Base-by-base conservation (phyloP, 345 rosid genomes). In the Xanthoceras sorbifolium region DNA sequence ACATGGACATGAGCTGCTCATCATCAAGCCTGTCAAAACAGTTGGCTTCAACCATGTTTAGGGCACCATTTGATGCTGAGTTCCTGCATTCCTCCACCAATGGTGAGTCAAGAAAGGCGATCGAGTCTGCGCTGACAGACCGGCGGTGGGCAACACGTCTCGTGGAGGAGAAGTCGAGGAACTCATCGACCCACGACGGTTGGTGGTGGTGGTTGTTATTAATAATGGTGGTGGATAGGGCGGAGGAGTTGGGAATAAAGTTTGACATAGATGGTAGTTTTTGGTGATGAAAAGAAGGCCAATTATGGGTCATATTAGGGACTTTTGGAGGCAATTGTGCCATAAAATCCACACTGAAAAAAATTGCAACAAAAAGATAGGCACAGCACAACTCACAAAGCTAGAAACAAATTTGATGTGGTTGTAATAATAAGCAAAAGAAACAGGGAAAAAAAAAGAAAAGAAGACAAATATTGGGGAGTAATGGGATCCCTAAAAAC, bases 131-230 rank as follows among this genome's bases (percentile, higher is more conserved):
- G 85, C 98, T 94, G 2, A 86, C 81, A 0, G 97, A 94, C 42
- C 98, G 88, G 36, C 93, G 97, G 86, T 94, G 98, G 1, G 91
- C 77, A 0, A 89, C 90, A 9, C 98, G 93, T 34, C 93, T 80
- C 32, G 81, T 59, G 28, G 92, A 77, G 7, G 98, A 89, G 90
- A 94, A 94, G 69, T 94, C 97, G 1, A 94, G 87, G 80, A 94
- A 94, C 79, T 93, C 98, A 25, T 93, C 97, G 34, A 87, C 86
- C 97, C 97, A 90, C 0, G 87, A 86, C 3, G 91, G 85, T 25
- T 84, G 88, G 26, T 85, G 82, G 17, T 66, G 55, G 11, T 64
- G 71, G 5, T 57, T 32, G 18, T 48, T 34, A 6, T 26, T 69
- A 23, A 66, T 69, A 9, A 76, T 72, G 57, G 70, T 62, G 67